These are phyloP conservation scores for Sodiomyces alkalinus DNA, from an alignment of 2,329 filamentous ascomycete species.

Conservation along the genomic window DNA sequence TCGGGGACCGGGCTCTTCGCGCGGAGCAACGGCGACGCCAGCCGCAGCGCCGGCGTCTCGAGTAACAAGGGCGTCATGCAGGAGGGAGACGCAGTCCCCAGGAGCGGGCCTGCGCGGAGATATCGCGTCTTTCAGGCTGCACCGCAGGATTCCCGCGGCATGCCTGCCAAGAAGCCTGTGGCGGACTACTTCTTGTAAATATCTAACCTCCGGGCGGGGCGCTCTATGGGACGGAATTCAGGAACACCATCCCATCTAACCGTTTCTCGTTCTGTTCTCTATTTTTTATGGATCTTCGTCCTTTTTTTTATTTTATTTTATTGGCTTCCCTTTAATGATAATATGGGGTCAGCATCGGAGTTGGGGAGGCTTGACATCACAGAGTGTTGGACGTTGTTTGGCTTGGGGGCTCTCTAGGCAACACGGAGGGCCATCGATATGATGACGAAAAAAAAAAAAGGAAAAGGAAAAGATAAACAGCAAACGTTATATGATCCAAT, in stretches of 20 bases:
- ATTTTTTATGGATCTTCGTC: background rate
- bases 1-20: constrained; percentile 57
- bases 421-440: too few relatives aligned
- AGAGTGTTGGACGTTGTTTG: too few relatives aligned
- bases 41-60: constrained; percentile 31
- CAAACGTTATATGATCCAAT: too few relatives aligned
- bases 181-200: constrained; percentile 81
- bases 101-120: constrained; percentile 63
- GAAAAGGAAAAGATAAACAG: too few relatives aligned
- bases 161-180: constrained; percentile 97
- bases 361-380: constrained; percentile 1
- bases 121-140: constrained; percentile 96
- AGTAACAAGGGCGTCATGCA: constrained; percentile 26
- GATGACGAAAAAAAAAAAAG: too few relatives aligned
- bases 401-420: too few relatives aligned
- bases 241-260: too few relatives aligned
- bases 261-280: background rate
- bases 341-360: background rate
- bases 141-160: constrained; percentile 86
- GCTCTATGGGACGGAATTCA: constrained; percentile 8
- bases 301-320: too few relatives aligned
- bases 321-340: too few relatives aligned
- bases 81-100: constrained; percentile 26
- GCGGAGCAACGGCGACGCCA: constrained; percentile 56
- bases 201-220: constrained; percentile 9